Evolutionary conservation across 208 protist genomes (phyloP).

Genomic region (Leishmania tarentolae): DNA sequence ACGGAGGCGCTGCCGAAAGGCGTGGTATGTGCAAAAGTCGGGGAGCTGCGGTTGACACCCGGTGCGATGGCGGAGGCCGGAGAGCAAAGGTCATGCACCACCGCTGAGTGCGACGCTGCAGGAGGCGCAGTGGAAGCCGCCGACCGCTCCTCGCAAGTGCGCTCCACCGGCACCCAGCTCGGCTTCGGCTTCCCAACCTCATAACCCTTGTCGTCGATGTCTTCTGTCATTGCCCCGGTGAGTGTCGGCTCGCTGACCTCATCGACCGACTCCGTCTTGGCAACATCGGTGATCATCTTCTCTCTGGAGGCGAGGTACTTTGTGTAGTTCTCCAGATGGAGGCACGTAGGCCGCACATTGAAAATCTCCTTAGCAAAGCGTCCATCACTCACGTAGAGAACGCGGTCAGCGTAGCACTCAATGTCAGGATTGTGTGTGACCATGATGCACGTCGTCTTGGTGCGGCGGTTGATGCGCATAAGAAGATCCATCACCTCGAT

Average conservation of each 20-base stretch:
- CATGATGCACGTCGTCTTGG: slow-evolving; percentile 96
- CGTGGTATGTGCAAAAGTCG: not conserved
- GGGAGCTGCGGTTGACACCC: not conserved
- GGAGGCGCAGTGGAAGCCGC: not conserved
- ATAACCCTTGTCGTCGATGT: not conserved
- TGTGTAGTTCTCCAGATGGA: slow-evolving; percentile 85
- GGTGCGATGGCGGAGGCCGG: not conserved
- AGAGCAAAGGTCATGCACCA: not conserved
- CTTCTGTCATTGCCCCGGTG: not conserved
- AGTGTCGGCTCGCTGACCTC: not conserved
- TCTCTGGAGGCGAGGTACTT: slow-evolving; percentile 65
- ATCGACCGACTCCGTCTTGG: not conserved
- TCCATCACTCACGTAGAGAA: slow-evolving; percentile 95
- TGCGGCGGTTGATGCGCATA: slow-evolving; percentile 93
- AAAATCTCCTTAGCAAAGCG: slow-evolving; percentile 90
- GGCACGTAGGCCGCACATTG: slow-evolving; percentile 80
- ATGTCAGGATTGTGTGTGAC: slow-evolving; percentile 98
- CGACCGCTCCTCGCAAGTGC: not conserved
- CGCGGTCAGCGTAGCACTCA: slow-evolving; percentile 97
- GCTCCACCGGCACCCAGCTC: not conserved
- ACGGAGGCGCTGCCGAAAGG: not conserved
- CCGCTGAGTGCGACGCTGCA: not conserved
- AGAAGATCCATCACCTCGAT: slow-evolving; percentile 98
- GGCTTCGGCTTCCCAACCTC: too few species aligned
- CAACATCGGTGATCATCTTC: slow-evolving; percentile 26